A percentile compares a stretch with the other conserved stretches of the same genome.
phyloP scores from a whole-genome alignment of 164 flowering plant genomes.

The Chimonanthus salicifolius region DNA sequence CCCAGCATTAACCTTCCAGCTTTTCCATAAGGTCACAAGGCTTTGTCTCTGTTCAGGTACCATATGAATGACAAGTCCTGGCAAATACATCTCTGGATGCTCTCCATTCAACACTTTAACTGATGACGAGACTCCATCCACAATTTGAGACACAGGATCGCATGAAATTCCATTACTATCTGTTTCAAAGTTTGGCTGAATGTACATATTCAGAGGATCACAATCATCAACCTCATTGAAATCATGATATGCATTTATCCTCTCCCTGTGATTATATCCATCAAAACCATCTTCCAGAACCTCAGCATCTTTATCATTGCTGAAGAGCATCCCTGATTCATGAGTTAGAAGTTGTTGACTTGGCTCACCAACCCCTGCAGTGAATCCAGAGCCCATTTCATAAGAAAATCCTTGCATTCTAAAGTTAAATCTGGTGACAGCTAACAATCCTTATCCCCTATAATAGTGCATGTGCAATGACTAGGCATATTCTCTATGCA shows the following conservation, averaged over 20 bases:
- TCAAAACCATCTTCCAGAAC: constrained; percentile 10
- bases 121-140: constrained; percentile 36
- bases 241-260: constrained; percentile 5
- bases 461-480: not conserved
- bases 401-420: constrained; percentile 7
- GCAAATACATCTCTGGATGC: constrained; percentile 58
- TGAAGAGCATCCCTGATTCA: constrained; percentile 5
- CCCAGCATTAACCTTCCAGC: constrained; percentile 29
- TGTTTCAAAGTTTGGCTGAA: constrained; percentile 22
- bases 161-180: constrained; percentile 12
- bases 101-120: constrained; percentile 23
- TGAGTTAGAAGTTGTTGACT: constrained; percentile 19
- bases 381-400: constrained; percentile 7
- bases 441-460: constrained; percentile 5
- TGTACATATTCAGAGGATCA: not conserved
- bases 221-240: not conserved
- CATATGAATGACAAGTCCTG: constrained; percentile 69
- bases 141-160: constrained; percentile 44
- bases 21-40: constrained; percentile 30
- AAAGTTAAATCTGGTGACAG: constrained; percentile 9
- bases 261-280: constrained; percentile 12
- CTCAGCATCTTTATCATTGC: constrained; percentile 3
- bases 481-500: constrained; percentile 17
- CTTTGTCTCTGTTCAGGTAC: constrained; percentile 35
- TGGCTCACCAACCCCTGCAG: constrained; percentile 34